phyloP scores from a whole-genome alignment of 805 yeast genomes.

The Yarrowia divulgata region DNA sequence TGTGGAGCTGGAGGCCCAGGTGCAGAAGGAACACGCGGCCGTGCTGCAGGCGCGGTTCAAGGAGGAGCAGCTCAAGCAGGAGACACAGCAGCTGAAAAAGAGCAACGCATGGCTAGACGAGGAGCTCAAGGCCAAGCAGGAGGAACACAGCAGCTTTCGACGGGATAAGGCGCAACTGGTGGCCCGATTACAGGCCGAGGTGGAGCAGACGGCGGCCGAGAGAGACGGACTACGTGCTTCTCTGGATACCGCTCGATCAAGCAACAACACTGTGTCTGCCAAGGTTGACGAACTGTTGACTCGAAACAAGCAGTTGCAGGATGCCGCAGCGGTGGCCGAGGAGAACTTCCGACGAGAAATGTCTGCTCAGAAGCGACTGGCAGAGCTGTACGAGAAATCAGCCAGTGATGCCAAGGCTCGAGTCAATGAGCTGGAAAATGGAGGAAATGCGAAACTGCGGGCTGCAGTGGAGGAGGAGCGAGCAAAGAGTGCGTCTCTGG shows the following conservation, averaged over 20 bases:
- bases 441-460: slow-evolving; percentile 54
- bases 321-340: slow-evolving; percentile 54
- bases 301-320: slow-evolving; percentile 58
- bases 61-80: slow-evolving; percentile 54
- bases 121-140: slow-evolving; percentile 50
- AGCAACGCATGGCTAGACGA: slow-evolving; percentile 55
- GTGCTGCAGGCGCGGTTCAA: slow-evolving; percentile 49
- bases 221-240: slow-evolving; percentile 46
- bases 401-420: slow-evolving; percentile 61
- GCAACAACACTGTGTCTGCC: slow-evolving; percentile 52
- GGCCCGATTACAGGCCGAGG: slow-evolving; percentile 49
- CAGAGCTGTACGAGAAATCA: slow-evolving; percentile 62
- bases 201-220: slow-evolving; percentile 52
- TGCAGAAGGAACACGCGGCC: slow-evolving; percentile 50
- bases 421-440: slow-evolving; percentile 60
- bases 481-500: slow-evolving; percentile 51
- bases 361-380: slow-evolving; percentile 65
- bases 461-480: slow-evolving; percentile 52
- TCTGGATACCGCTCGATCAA: slow-evolving; percentile 50
- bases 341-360: slow-evolving; percentile 65
- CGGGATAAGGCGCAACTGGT: slow-evolving; percentile 50
- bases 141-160: slow-evolving; percentile 49
- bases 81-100: slow-evolving; percentile 53
- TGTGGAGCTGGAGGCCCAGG: slow-evolving; percentile 52
- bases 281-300: slow-evolving; percentile 56